Evolutionary conservation across 768 basidiomycete genomes (phyloP), one percentile per base, ranked within the genome.

Genomic region (Trametes meyenii): DNA sequence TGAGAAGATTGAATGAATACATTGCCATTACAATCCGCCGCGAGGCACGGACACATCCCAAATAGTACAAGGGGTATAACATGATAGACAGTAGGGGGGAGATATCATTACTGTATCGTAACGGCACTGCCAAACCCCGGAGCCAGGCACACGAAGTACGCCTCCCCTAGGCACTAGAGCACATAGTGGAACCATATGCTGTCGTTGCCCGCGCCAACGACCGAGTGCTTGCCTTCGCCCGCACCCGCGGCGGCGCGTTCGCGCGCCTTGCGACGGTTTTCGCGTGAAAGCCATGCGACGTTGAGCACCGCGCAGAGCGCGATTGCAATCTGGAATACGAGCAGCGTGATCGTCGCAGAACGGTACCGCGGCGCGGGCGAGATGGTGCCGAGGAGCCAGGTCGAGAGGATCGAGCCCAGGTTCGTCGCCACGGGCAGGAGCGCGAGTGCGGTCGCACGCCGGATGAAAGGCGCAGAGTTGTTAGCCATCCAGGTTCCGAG

Each of bases 401-500:
- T 87, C 0, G 80, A 77, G 36, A 87, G 79, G 49, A 88, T 85
- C 2, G 84, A 85, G 12, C 85, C 85, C 0, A 78, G 74, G 67
- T 86, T 87, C 23, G 82, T 82, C 77, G 82, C 77, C 64, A 83
- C 82, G 63, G 85, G 83, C 0, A 79, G 79, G 24, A 86, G 77
- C 17, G 85, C 85, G 52, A 87, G 77, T 36, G 81, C 75, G 0
- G 85, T 85, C 1, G 85, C 87, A 17, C 86, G 80, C 29, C 84
- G 76, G 44, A 78, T 72, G 62, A 85, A 77, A 0, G 86, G 86
- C 6, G 81, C 75, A 7, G 82, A 76, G 73, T 87, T 88, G 72
- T 88, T 87, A 12, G 85, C 80, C 55, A 76, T 73, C 87, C 87
- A 88, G 0, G 85, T 82, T 2, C 77, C 77, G 33, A 85, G 70